Evolutionary conservation across 306 rosid species (phyloP), one percentile per base, ranked within the genome.

Genomic region (Mimosa bimucronata): DNA sequence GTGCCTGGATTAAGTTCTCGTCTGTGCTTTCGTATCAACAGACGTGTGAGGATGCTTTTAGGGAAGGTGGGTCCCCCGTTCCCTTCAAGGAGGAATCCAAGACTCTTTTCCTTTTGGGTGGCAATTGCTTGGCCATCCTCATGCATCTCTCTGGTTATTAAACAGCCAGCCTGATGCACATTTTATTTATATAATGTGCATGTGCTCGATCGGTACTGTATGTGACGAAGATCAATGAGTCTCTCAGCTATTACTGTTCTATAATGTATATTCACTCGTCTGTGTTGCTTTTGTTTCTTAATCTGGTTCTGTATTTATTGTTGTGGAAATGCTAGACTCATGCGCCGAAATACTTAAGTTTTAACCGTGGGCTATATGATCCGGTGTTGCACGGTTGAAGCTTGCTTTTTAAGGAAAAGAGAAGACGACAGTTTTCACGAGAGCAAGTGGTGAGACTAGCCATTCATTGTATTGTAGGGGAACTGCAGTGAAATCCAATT

Each of bases 111-210:
- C 60, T 45, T 7, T 55, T 71, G 14, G 75, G 61, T 4, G 41
- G 75, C 2, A 71, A 71, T 46, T 26, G 60, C 75, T 45, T 71
- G 75, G 75, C 41, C 75, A 46, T 46, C 60, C 34, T 71, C 37
- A 21, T 21, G 74, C 55, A 9, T 23, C 28, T 69, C 1, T 21
- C 53, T 2, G 73, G 73, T 5, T 61, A 28, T 14, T 60, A 13
- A 26, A 5, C 41, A 15, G 42, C 68, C n/a, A 30, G 70, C 25
- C 34, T 28, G 67, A 34, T 34, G 38, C 38, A 34, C n/a, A n/a
- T 52, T 19, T 26, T 16, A 14, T 4, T 3, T 3, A 44, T 11
- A 44, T 10, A n/a, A 14, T 4, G 4, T 48, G n/a, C n/a, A n/a
- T n/a, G 18, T 55, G 30, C 64, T 34, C 5, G 38, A 34, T 13